Evolutionary conservation across 495 filamentous ascomycete genomes (phyloP), one percentile per base, ranked within the genome.

Genomic region (Amphirosellinia nigrospora): DNA sequence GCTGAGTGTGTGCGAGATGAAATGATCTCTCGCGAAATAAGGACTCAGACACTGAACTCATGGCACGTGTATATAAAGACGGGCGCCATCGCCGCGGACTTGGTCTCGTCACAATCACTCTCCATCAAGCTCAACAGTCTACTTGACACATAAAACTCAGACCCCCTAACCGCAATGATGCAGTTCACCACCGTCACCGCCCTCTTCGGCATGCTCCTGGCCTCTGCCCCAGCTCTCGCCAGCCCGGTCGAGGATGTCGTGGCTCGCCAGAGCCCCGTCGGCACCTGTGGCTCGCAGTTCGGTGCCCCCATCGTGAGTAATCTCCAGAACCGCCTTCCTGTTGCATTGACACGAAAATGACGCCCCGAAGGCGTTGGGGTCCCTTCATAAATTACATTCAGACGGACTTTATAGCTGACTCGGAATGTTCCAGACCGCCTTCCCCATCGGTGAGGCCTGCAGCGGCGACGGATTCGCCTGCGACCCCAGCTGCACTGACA

Each of bases 291-390:
- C 21, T 46, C 38, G 52, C 50, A 67, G 28, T 67, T 58, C 26
- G 65, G 52, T 4, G 65, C 65, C 23, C 65, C 65, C n/a, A 67
- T 67, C 39, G n/a, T n/a, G n/a, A n/a, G n/a, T n/a, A n/a, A n/a
- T n/a, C n/a, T n/a, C n/a, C n/a, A n/a, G n/a, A n/a, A n/a, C n/a
- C n/a, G n/a, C n/a, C n/a, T n/a, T n/a, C n/a, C n/a, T n/a, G n/a
- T n/a, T n/a, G n/a, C n/a, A n/a, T n/a, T n/a, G n/a, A n/a, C n/a
- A n/a, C n/a, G n/a, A n/a, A n/a, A n/a, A n/a, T n/a, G n/a, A n/a
- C n/a, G n/a, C n/a, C n/a, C n/a, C n/a, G n/a, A n/a, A n/a, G n/a
- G n/a, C n/a, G n/a, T n/a, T n/a, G n/a, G n/a, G n/a, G n/a, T n/a
- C n/a, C n/a, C n/a, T n/a, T n/a, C n/a, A n/a, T n/a, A n/a, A n/a